Evolutionary conservation across 768 basidiomycete genomes (phyloP).

Genomic region (Suillus luteus): DNA sequence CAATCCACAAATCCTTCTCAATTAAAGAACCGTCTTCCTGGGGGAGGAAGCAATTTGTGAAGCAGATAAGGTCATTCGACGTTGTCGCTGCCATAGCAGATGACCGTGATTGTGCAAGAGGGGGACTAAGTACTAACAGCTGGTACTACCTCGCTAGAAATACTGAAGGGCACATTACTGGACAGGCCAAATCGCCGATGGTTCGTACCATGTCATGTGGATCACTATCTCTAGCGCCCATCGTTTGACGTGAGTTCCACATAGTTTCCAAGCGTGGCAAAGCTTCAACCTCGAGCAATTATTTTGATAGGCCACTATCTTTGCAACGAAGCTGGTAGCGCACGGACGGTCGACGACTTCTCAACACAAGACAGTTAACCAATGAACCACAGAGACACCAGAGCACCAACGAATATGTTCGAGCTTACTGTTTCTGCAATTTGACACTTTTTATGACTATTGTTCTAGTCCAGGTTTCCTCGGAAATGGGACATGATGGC

Average conservation of each 20-base stretch:
- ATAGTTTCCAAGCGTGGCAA: not conserved
- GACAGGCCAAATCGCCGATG: not conserved
- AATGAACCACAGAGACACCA: not conserved
- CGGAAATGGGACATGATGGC: not conserved
- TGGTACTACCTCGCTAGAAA: not conserved
- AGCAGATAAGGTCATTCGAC: conserved; percentile 74
- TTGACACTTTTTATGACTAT: not conserved
- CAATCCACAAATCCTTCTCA: conserved; percentile 80
- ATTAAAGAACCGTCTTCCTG: conserved; percentile 78
- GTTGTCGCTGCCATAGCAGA: conserved; percentile 25
- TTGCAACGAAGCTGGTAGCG: not conserved
- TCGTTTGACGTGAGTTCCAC: conserved; percentile 6
- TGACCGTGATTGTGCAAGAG: conserved; percentile 1
- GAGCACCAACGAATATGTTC: not conserved
- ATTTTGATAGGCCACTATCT: conserved; percentile 12
- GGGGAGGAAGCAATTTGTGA: conserved; percentile 84
- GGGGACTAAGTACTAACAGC: not conserved
- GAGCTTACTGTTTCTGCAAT: not conserved
- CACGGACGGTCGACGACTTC: not conserved
- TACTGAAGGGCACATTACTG: not conserved
- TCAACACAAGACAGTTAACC: not conserved
- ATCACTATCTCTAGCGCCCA: conserved; percentile 6
- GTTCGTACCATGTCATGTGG: conserved; percentile 11
- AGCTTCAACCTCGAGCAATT: not conserved
- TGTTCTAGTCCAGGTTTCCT: not conserved